Conservation (phyloP, 345 rosid genomes). For the Reutealis trisperma region DNA sequence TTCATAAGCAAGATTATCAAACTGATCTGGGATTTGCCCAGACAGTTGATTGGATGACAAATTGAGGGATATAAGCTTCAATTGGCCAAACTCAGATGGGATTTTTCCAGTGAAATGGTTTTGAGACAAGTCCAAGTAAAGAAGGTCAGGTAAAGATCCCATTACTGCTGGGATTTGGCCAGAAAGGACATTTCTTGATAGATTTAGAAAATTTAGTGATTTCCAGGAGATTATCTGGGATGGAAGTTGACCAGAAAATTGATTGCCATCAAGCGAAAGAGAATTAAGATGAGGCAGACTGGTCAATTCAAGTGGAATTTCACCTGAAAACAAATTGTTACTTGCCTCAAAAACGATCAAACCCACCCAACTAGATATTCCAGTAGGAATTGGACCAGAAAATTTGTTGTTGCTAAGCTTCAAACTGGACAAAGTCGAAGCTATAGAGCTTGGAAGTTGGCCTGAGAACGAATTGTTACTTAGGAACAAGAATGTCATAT, state of each 20-base stretch:
- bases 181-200: constrained; percentile 65
- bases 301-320: constrained; percentile 59
- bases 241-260: constrained; percentile 68
- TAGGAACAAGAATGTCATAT: constrained; percentile 51
- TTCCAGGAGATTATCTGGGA: constrained; percentile 64
- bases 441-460: constrained; percentile 49
- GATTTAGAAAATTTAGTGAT: constrained; percentile 44
- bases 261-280: constrained; percentile 58
- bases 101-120: constrained; percentile 72
- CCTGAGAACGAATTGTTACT: constrained; percentile 75
- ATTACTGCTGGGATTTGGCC: constrained; percentile 65
- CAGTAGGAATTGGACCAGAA: constrained; percentile 68
- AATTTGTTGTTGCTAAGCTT: constrained; percentile 71
- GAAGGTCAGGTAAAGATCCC: constrained; percentile 57
- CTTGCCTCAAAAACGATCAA: constrained; percentile 58
- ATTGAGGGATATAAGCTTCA: constrained; percentile 49
- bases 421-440: constrained; percentile 67
- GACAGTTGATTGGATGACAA: constrained; percentile 69
- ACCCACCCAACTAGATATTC: constrained; percentile 52
- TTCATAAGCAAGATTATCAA: constrained; percentile 64
- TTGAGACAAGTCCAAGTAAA: constrained; percentile 61
- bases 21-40: constrained; percentile 58
- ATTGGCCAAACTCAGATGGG: constrained; percentile 53
- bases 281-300: constrained; percentile 44
- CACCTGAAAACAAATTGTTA: constrained; percentile 68